These are phyloP conservation scores for Canavalia gladiata DNA, from an alignment of 306 rosid species.

Conservation along the genomic window DNA sequence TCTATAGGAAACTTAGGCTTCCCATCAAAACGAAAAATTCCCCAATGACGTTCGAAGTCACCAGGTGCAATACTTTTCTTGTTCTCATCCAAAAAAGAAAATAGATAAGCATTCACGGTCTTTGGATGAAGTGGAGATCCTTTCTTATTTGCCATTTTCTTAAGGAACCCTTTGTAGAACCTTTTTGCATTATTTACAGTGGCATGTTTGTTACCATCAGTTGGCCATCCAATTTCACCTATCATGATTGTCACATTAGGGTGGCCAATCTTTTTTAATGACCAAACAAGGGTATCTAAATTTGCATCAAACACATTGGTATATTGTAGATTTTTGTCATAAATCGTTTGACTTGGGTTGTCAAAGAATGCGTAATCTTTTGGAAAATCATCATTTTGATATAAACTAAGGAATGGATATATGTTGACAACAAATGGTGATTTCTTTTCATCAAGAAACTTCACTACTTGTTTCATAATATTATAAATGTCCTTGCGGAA, in stretches of 20 bases:
- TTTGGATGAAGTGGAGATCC: slow-evolving; percentile 69
- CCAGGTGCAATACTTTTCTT: slow-evolving; percentile 72
- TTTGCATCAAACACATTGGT: slow-evolving; percentile 80
- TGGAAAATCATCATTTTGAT: slow-evolving; percentile 57
- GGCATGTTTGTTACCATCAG: slow-evolving; percentile 66
- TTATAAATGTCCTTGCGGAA: slow-evolving; percentile 60
- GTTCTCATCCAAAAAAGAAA: slow-evolving; percentile 73
- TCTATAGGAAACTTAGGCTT: slow-evolving; percentile 72
- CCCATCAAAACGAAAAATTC: slow-evolving; percentile 72
- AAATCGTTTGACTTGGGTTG: slow-evolving; percentile 13
- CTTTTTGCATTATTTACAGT: slow-evolving; percentile 51
- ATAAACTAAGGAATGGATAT: slow-evolving; percentile 82
- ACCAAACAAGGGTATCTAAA: slow-evolving; percentile 66
- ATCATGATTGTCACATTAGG: slow-evolving; percentile 55
- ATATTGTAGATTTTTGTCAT: slow-evolving; percentile 57
- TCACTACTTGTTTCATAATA: slow-evolving; percentile 55
- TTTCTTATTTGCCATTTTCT: slow-evolving; percentile 56
- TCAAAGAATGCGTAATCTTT: slow-evolving; percentile 73
- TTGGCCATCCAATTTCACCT: slow-evolving; percentile 96
- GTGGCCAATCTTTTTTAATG: slow-evolving; percentile 61
- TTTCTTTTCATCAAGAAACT: slow-evolving; percentile 54
- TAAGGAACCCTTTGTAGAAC: slow-evolving; percentile 71
- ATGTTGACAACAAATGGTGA: slow-evolving; percentile 80
- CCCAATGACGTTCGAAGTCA: slow-evolving; percentile 90
- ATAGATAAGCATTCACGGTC: slow-evolving; percentile 54